Percentiles rank a stretch among this genome's conserved stretches.
Evolutionary conservation across 768 basidiomycete species (phyloP).

Genomic region (Pisolithus sp.): DNA sequence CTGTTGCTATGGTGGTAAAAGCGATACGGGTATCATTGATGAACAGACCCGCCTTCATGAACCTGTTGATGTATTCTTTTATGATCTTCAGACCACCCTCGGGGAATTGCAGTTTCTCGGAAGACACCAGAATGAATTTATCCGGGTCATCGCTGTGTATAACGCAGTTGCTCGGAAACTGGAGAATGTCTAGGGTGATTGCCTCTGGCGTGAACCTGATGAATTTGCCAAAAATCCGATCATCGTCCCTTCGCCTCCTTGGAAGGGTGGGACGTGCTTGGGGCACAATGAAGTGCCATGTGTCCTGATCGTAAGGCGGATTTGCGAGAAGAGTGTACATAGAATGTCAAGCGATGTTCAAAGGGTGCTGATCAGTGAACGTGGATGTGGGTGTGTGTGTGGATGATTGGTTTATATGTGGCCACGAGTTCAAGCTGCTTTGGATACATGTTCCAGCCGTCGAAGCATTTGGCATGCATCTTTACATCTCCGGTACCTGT

Average conservation of each 20-base stretch:
- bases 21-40: conserved; percentile 57
- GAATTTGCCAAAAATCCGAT: conserved; percentile 37
- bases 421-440: not conserved
- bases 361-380: not conserved
- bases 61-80: conserved; percentile 48
- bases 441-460: not conserved
- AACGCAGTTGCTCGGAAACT: conserved; percentile 54
- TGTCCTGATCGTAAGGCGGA: conserved; percentile 42
- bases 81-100: conserved; percentile 43
- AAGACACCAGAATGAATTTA: conserved; percentile 52
- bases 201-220: conserved; percentile 44
- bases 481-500: not conserved
- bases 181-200: conserved; percentile 44
- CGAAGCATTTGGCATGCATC: conserved; percentile 1
- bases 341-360: not conserved
- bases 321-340: conserved; percentile 31
- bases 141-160: conserved; percentile 48
- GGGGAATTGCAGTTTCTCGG: conserved; percentile 48
- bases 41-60: conserved; percentile 50
- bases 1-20: conserved; percentile 72
- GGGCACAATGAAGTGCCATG: conserved; percentile 45
- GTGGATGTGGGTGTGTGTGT: not conserved
- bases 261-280: conserved; percentile 21
- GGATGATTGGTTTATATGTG: not conserved
- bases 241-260: conserved; percentile 18